Evolutionary conservation across 176 grass and related monocot genomes (phyloP).

Genomic region (Rhynchospora pubera): DNA sequence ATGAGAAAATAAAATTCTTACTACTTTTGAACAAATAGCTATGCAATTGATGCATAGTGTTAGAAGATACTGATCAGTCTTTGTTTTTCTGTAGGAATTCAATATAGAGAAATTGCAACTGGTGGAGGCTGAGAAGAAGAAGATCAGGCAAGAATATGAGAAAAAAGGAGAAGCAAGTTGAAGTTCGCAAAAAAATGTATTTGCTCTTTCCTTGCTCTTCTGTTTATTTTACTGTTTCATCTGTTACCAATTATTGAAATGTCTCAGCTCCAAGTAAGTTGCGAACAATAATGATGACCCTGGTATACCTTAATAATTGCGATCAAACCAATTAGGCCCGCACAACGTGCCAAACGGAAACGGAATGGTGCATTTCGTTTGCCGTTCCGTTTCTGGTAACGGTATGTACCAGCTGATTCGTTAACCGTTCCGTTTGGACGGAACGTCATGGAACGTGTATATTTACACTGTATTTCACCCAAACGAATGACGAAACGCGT

Average conservation of each 20-base stretch:
- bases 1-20: background rate
- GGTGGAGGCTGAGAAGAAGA: constrained; percentile 98
- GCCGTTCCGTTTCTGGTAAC: no score
- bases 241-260: background rate
- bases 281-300: no score
- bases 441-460: no score
- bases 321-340: no score
- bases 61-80: background rate
- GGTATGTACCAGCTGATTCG: no score
- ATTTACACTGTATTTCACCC: no score
- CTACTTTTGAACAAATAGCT: background rate
- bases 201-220: constrained; percentile 4
- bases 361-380: no score
- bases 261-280: background rate
- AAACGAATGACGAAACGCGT: no score
- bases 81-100: constrained; percentile 51
- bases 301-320: background rate
- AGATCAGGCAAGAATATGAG: constrained; percentile 97
- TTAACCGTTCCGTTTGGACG: no score
- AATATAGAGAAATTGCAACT: constrained; percentile 99
- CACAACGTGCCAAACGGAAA: no score
- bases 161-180: constrained; percentile 97
- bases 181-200: constrained; percentile 98
- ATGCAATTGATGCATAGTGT: background rate
- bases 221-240: background rate